Base-by-base conservation (phyloP, 805 yeast species). In the Spathaspora arborariae region DNA sequence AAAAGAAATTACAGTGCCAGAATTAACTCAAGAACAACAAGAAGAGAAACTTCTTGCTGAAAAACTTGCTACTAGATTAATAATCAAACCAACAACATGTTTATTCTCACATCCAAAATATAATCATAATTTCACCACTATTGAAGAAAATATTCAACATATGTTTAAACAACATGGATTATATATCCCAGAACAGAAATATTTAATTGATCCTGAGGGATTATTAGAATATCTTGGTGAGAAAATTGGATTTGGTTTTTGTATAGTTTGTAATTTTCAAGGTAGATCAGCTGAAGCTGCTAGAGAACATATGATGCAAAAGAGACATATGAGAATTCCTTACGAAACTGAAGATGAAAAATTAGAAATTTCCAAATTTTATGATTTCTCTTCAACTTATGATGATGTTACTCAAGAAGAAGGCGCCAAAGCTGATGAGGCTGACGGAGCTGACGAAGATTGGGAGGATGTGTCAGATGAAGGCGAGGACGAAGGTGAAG, bases 271-370 rank as follows among this genome's bases (percentile, higher is more conserved):
- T 63, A 73, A 74, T 26, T 94, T 83, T 61, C 85, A 87, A 64
- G 98, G 98, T n/a, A 78, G 80, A 51, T 80, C 82, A 45, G 60
- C 92, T 24, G 95, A 88, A 58, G 86, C 96, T 50, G 90, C 88
- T 9, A 82, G 96, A 55, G 94, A 88, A 38, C 99, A 94, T 64
- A 84, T 89, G 86, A 56, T 74, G 4, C 77, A 85, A 7, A 94
- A 94, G 65, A 81, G 89, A 48, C 99, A 94, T 64, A 85, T 92
- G 70, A 79, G 81, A 59, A 76, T 94, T 50, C 97, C 98, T 0
- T 94, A 86, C 65, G 98, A 94, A 57, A 66, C 81, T 0, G 84
- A 81, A 45, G 84, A 84, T 47, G 96, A 94, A 58, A 82, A 82
- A 58, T 76, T 82, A 41, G 85, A 84, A 58, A 75, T 92, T 39